Evolutionary conservation across 2,329 filamentous ascomycete species (phyloP).

Genomic region (Penicillium sp.): DNA sequence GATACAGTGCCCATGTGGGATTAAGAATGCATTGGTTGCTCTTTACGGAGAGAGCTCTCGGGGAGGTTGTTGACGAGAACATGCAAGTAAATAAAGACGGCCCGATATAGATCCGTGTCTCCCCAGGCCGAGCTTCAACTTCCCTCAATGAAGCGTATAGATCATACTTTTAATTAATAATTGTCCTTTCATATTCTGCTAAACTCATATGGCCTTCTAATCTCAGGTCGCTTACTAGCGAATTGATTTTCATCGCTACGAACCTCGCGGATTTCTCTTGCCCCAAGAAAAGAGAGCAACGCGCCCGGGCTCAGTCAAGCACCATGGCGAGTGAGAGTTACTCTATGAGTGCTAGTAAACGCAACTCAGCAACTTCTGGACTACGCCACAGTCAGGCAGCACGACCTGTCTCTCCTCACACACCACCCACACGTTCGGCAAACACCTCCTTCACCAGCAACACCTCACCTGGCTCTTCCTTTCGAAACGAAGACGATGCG

Average conservation of each 20-base stretch:
- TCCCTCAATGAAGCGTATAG: constrained; percentile 3
- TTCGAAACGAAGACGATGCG: constrained; percentile 75
- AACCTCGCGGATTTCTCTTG: constrained; percentile 6
- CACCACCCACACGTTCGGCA: constrained; percentile 54
- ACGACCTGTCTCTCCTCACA: constrained; percentile 56
- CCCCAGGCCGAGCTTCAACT: constrained; percentile 3
- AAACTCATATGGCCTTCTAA: constrained; percentile 12
- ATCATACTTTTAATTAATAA: background rate
- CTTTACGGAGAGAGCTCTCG: background rate
- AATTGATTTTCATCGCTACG: constrained; percentile 6
- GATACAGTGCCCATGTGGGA: constrained; percentile 11
- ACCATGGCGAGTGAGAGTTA: constrained; percentile 23
- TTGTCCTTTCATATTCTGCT: background rate
- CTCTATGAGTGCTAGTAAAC: constrained; percentile 27
- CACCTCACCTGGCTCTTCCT: constrained; percentile 57
- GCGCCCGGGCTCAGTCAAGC: constrained; percentile 9
- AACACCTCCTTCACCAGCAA: constrained; percentile 54
- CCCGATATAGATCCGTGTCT: constrained; percentile 38
- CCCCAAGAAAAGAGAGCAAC: constrained; percentile 14
- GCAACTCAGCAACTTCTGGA: constrained; percentile 27
- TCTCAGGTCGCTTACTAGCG: background rate
- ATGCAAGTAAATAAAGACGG: constrained; percentile 29
- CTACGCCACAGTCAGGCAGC: constrained; percentile 33
- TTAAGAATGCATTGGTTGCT: background rate
- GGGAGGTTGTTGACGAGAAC: constrained; percentile 25